Percentiles rank a stretch among this genome's conserved stretches.
These are phyloP conservation scores for Magnusiomyces paraingens DNA, from an alignment of 1,139 yeast genomes.

Conservation along the genomic window DNA sequence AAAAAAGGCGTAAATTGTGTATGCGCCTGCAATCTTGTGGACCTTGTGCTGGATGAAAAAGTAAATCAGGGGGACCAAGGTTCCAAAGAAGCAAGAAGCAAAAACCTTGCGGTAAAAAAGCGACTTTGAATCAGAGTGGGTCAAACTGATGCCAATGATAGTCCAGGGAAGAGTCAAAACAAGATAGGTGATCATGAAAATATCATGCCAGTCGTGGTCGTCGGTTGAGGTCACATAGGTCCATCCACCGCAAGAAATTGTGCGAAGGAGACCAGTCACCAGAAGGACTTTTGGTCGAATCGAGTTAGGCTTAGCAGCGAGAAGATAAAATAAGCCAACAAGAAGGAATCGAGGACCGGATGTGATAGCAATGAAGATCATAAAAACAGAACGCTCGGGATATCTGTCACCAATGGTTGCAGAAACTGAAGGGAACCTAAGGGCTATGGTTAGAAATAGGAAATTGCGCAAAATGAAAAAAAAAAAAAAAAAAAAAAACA, in stretches of 20 bases:
- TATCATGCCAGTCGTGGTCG: conserved; percentile 93
- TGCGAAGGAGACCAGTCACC: conserved; percentile 64
- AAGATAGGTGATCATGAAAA: conserved; percentile 87
- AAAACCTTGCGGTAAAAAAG: conserved; percentile 49
- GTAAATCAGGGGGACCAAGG: conserved; percentile 74
- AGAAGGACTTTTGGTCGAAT: conserved; percentile 40
- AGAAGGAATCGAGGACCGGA: conserved; percentile 71
- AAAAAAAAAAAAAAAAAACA: not conserved
- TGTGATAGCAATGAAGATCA: conserved; percentile 53
- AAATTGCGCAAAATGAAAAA: no score
- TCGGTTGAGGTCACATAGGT: conserved; percentile 95
- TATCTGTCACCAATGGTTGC: conserved; percentile 96
- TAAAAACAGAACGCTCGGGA: conserved; percentile 91
- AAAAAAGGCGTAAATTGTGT: conserved; percentile 86
- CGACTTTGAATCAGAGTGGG: conserved; percentile 44
- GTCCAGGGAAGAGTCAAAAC: conserved; percentile 92
- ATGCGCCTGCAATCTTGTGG: conserved; percentile 84
- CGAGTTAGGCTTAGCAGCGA: conserved; percentile 36
- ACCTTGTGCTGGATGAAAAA: conserved; percentile 92
- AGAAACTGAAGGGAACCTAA: conserved; percentile 78
- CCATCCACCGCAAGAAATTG: conserved; percentile 98
- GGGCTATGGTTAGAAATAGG: not conserved
- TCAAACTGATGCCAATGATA: conserved; percentile 49
- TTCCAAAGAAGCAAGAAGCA: conserved; percentile 57
- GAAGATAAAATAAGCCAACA: conserved; percentile 52